These are phyloP conservation scores for Glarea lozoyensis DNA, from an alignment of 495 filamentous ascomycete genomes.

Conservation along the genomic window DNA sequence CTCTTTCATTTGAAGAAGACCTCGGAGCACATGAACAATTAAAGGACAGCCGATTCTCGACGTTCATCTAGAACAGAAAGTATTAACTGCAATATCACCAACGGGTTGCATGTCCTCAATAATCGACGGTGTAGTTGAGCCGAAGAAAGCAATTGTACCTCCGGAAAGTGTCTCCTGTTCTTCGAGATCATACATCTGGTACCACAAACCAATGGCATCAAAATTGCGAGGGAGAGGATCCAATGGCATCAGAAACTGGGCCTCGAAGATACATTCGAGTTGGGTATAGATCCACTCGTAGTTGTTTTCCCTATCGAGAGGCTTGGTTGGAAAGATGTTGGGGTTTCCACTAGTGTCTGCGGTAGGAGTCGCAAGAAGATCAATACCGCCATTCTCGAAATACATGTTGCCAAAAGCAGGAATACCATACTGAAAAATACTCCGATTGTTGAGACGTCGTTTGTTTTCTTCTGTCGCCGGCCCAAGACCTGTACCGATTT, in stretches of 20 bases:
- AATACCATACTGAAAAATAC: no score
- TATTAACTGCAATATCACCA: background rate
- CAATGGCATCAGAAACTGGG: background rate
- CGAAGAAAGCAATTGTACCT: background rate
- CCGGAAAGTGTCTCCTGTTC: background rate
- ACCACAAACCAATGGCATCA: background rate
- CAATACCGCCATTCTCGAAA: background rate
- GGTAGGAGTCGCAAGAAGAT: no score
- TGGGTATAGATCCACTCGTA: background rate
- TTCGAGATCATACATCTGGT: background rate
- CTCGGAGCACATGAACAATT: no score
- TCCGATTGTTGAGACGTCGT: background rate
- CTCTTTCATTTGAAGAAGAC: no score
- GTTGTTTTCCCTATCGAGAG: background rate
- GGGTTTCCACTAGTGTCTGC: background rate
- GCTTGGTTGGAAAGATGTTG: background rate
- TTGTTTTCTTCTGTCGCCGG: background rate
- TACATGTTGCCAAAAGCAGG: background rate
- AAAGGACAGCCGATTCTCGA: no score
- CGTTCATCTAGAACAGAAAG: background rate
- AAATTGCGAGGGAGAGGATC: no score
- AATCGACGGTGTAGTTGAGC: background rate
- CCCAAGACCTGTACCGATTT: background rate
- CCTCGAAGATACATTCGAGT: background rate
- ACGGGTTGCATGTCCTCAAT: background rate